Evolutionary conservation across 2,329 filamentous ascomycete species (phyloP).

Genomic region (Gaeumannomyces tritici): DNA sequence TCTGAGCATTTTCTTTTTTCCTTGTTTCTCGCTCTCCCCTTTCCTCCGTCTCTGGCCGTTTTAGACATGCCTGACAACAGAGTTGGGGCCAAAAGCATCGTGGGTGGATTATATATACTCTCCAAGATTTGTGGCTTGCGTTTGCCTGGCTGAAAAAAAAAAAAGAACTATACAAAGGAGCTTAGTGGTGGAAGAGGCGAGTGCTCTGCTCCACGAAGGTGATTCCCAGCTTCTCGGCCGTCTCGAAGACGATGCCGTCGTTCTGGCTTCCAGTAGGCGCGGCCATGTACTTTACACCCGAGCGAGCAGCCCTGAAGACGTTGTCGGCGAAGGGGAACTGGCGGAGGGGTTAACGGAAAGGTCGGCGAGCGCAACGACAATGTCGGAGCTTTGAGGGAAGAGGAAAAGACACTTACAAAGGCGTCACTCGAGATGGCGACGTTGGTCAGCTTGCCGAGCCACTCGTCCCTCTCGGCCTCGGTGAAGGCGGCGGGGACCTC

Average conservation of each 20-base stretch:
- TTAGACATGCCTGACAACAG: not conserved
- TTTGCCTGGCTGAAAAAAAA: too few species aligned
- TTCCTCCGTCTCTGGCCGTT: too few species aligned
- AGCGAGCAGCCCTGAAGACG: constrained; percentile 80
- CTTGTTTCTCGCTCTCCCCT: too few species aligned
- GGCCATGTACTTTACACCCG: constrained; percentile 91
- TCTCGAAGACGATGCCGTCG: constrained; percentile 72
- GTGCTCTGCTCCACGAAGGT: constrained; percentile 93
- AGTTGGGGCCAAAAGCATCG: too few species aligned
- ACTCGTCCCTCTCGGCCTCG: constrained; percentile 71
- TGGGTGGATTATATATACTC: too few species aligned
- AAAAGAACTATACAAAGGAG: not conserved
- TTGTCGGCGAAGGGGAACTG: constrained; percentile 99
- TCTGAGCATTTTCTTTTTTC: too few species aligned
- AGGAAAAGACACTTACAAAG: constrained; percentile 63
- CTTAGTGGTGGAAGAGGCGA: constrained; percentile 88
- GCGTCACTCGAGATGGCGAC: constrained; percentile 91
- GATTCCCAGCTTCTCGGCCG: constrained; percentile 84
- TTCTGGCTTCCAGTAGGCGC: constrained; percentile 88
- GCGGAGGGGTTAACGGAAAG: not conserved
- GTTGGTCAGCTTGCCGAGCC: constrained; percentile 71
- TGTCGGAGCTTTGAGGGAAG: not conserved
- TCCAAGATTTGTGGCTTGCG: too few species aligned
- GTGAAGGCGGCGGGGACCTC: constrained; percentile 79
- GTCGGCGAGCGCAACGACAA: not conserved